Evolutionary conservation across 2,329 filamentous ascomycete genomes (phyloP).

Genomic region (Orbilia ellipsospora): DNA sequence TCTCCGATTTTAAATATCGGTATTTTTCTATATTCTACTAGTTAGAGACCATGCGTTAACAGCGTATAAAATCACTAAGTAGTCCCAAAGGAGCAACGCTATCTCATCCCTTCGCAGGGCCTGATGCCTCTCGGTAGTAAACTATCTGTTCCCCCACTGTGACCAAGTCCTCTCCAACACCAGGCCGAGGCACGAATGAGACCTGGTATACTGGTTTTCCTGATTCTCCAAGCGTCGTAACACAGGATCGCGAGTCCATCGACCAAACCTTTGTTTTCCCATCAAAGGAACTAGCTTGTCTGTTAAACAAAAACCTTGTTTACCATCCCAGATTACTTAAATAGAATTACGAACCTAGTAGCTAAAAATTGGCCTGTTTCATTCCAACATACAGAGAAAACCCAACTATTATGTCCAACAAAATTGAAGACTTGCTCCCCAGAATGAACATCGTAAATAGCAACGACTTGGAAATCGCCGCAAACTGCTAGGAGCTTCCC

Average conservation of each 20-base stretch:
- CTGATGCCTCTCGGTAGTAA: slow-evolving; percentile 51
- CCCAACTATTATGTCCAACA: slow-evolving; percentile 82
- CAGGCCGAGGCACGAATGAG: slow-evolving; percentile 21
- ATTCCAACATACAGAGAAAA: slow-evolving; percentile 92
- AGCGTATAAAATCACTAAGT: too few relatives aligned
- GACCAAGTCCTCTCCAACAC: slow-evolving; percentile 42
- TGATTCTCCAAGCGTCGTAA: slow-evolving; percentile 92
- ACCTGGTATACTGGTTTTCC: slow-evolving; percentile 68
- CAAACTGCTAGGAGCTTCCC: slow-evolving; percentile 86
- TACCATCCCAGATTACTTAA: neutral
- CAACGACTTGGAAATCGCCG: slow-evolving; percentile 88
- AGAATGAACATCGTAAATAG: slow-evolving; percentile 89
- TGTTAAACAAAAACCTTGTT: too few relatives aligned
- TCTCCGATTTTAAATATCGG: neutral
- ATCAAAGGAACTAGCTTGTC: slow-evolving; percentile 74
- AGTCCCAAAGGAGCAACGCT: too few relatives aligned
- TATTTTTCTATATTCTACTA: too few relatives aligned
- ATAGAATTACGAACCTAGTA: slow-evolving; percentile 71
- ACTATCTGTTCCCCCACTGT: slow-evolving; percentile 35
- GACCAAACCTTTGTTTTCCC: slow-evolving; percentile 98
- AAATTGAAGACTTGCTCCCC: slow-evolving; percentile 93
- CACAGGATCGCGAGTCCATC: slow-evolving; percentile 81
- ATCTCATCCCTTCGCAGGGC: slow-evolving; percentile 18
- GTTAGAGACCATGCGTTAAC: too few relatives aligned
- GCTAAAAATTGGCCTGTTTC: slow-evolving; percentile 90